Conservation (phyloP, 441 rosid genomes). For the Syzygium malaccense region DNA sequence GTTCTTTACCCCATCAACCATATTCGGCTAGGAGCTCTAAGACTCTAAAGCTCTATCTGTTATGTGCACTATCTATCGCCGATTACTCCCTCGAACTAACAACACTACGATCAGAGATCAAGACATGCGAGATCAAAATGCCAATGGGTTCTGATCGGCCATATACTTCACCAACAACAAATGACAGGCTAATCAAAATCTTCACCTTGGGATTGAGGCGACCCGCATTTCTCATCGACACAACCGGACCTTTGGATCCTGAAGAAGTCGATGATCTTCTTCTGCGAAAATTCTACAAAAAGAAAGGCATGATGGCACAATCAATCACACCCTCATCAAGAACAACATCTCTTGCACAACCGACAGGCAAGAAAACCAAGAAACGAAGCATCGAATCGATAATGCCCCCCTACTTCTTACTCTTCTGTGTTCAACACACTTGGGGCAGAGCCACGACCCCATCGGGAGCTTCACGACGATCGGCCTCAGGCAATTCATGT, state of each 20-base stretch:
- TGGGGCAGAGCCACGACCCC: conserved; percentile 79
- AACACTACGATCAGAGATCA: neutral
- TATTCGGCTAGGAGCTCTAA: neutral
- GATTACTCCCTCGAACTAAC: neutral
- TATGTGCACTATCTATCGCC: neutral
- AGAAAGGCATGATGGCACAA: conserved; percentile 6
- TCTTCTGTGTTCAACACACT: conserved; percentile 60
- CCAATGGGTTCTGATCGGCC: neutral
- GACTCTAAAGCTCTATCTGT: neutral
- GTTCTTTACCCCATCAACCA: neutral
- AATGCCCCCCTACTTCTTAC: conserved; percentile 64
- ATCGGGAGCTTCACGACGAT: conserved; percentile 72
- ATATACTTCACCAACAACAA: neutral
- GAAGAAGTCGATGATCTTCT: conserved; percentile 74
- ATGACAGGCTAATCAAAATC: neutral
- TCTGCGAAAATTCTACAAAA: conserved; percentile 66
- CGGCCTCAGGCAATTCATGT: conserved; percentile 81
- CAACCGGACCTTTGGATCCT: conserved; percentile 47
- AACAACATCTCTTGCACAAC: neutral
- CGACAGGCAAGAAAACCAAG: neutral
- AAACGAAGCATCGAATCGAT: neutral
- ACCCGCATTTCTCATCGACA: conserved; percentile 18
- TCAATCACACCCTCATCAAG: conserved; percentile 3
- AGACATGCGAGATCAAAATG: neutral
- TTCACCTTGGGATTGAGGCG: conserved; percentile 43